A percentile compares a stretch with the other conserved stretches of the same genome.
Conservation (phyloP, 208 protist genomes). For the Trichomonas vaginalis region DNA sequence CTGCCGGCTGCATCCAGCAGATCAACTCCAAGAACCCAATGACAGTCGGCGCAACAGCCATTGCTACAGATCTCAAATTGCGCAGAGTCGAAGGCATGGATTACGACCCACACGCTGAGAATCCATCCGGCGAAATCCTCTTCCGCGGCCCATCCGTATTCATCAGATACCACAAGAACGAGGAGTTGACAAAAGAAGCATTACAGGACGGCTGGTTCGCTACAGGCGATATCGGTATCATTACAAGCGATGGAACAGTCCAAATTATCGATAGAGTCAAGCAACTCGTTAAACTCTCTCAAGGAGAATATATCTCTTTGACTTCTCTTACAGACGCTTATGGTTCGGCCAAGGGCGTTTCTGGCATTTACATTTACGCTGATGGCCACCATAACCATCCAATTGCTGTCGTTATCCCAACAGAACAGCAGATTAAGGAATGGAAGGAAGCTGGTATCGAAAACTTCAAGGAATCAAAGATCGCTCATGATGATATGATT, state of each 20-base stretch:
- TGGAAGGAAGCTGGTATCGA: background rate
- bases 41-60: background rate
- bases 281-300: background rate
- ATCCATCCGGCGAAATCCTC: background rate
- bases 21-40: background rate
- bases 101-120: background rate
- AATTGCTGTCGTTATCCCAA: background rate
- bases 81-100: background rate
- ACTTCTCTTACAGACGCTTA: background rate
- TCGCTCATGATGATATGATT: background rate
- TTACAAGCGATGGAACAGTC: background rate
- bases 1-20: background rate
- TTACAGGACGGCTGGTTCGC: background rate
- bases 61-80: background rate
- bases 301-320: background rate
- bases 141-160: background rate
- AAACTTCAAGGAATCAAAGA: background rate
- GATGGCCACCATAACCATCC: background rate
- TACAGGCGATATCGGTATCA: background rate
- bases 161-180: background rate
- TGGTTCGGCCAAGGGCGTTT: background rate
- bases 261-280: conserved; percentile 10
- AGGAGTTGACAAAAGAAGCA: background rate
- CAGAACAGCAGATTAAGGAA: background rate
- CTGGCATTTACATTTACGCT: background rate